Conservation (phyloP, 164 flowering plant species). For the Vitis cinerea region DNA sequence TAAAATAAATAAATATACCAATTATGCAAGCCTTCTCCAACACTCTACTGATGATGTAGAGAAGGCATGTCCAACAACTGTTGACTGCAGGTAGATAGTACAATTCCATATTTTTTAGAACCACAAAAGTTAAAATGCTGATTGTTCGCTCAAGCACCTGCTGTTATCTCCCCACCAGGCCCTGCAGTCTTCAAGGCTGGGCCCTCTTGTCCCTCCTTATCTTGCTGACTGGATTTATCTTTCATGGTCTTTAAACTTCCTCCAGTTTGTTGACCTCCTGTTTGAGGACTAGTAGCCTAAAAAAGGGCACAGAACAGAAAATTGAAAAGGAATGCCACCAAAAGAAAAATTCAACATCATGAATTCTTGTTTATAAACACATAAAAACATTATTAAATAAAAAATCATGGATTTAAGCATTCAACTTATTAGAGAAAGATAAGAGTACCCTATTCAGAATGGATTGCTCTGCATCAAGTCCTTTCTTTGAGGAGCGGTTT, state of each 20-base stretch:
- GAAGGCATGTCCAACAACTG: too few species aligned
- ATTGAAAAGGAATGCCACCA: background rate
- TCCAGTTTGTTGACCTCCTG: conserved; percentile 67
- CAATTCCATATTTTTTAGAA: too few species aligned
- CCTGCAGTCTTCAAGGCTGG: conserved; percentile 83
- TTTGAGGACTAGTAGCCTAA: conserved; percentile 96
- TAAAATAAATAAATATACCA: too few species aligned
- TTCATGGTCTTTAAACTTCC: conserved; percentile 88
- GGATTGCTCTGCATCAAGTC: conserved; percentile 76
- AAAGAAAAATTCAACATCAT: too few species aligned
- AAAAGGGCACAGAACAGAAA: conserved; percentile 1
- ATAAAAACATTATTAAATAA: background rate
- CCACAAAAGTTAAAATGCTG: too few species aligned
- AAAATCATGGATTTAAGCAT: too few species aligned
- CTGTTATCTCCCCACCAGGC: conserved; percentile 90
- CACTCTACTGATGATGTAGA: too few species aligned
- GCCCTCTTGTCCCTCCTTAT: conserved; percentile 77
- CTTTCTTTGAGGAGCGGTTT: conserved; percentile 73
- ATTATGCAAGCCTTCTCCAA: too few species aligned
- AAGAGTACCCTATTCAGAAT: conserved; percentile 65
- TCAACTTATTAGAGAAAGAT: too few species aligned
- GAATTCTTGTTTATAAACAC: background rate
- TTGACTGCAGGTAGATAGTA: too few species aligned
- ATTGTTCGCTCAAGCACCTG: conserved; percentile 48
- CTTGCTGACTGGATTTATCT: conserved; percentile 68